Evolutionary conservation across 2,329 filamentous ascomycete genomes (phyloP), one percentile per base, ranked within the genome.

Genomic region (Penicillium paneum): DNA sequence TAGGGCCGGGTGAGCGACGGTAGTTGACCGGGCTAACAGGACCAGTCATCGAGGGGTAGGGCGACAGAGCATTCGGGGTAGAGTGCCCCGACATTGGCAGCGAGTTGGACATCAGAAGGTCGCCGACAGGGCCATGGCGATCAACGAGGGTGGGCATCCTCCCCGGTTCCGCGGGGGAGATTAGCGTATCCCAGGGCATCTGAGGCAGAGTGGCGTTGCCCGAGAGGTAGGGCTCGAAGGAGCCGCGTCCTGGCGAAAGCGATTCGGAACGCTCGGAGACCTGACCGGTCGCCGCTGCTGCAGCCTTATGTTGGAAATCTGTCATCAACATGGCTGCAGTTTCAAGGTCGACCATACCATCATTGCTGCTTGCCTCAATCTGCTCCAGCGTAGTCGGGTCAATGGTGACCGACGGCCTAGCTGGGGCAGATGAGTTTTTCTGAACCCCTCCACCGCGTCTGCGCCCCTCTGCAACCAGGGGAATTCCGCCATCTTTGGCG

Each of bases 281-380:
- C 74, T 79, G 73, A 75, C 71, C 78, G 62, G 77, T 76, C 67
- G 74, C 73, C 69, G 81, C 80, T 64, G 85, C 87, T 76, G 92
- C 93, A 67, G 87, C 92, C 80, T 97, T 97, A 80, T 97, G 91
- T 78, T 96, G 93, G 71, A 97, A 88, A 78, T 97, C 92, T 71
- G 93, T 94, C 79, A 99, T 95, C 74, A 99, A 85, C 91, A 97
- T 97, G 65, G 94, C 94, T 65, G 94, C 94, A 67, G 93, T 91
- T 81, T 99, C 93, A 69, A 97, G 89, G 73, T 97, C 94, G 70
- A 97, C 92, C 76, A 93, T 88, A 72, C 87, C 88, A 74, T 97
- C 93, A 13, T 32, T 32, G 73, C 87, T 90, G 76, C 87, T 90
- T 67, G 88, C 89, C 76, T 96, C 91, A 69, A 97, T 91, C 75